Percentiles rank a stretch among this genome's conserved stretches.
Evolutionary conservation across 176 grass and related monocot species (phyloP).

Genomic region (Canna indica): DNA sequence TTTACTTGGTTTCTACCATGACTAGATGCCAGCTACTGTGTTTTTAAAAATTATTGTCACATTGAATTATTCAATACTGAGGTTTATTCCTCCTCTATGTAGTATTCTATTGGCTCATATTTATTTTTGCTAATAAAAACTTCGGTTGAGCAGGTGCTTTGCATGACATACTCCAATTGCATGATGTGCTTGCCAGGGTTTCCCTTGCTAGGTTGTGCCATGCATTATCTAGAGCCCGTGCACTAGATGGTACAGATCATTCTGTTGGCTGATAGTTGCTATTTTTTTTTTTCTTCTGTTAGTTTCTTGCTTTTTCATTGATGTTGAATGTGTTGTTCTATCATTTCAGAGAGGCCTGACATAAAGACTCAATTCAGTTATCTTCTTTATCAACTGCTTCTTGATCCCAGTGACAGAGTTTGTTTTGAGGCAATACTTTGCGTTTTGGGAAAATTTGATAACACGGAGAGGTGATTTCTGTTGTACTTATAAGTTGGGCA

Average conservation of each 20-base stretch:
- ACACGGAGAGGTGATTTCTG: constrained; percentile 62
- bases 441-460: constrained; percentile 94
- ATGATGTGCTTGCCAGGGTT: constrained; percentile 94
- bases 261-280: constrained; percentile 22
- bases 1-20: no score
- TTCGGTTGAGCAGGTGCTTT: constrained; percentile 76
- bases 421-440: constrained; percentile 99
- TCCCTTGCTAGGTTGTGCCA: constrained; percentile 89
- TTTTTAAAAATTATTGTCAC: no score
- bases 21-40: no score
- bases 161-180: constrained; percentile 95
- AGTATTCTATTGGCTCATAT: neutral
- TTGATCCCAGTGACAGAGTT: constrained; percentile 97
- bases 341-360: constrained; percentile 80
- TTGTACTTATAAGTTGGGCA: constrained; percentile 1
- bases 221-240: constrained; percentile 85
- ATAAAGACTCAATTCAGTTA: constrained; percentile 84
- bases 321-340: neutral
- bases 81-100: neutral
- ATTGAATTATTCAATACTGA: no score
- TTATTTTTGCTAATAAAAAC: constrained; percentile 26
- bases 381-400: constrained; percentile 97
- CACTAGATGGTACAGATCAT: constrained; percentile 63
- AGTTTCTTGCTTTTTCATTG: neutral
- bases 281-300: neutral